Base-by-base conservation (phyloP, 2,329 filamentous ascomycete species). In the Curvularia sp. region DNA sequence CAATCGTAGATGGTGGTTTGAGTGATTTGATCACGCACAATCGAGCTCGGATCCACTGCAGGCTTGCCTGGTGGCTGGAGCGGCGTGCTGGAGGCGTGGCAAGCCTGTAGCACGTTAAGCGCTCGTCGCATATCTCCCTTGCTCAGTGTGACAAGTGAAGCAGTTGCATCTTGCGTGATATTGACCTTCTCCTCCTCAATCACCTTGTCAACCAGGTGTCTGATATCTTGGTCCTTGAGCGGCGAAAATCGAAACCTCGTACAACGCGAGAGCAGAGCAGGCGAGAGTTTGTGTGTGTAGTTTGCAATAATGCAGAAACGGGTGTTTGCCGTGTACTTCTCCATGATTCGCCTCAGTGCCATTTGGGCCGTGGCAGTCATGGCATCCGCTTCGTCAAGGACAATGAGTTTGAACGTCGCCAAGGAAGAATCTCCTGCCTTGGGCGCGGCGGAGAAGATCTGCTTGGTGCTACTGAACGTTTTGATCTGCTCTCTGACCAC, bases 331-430 rank as follows among this genome's bases (percentile, higher is more conserved):
- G 95, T 99, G 81, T 99, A 99, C 80, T 97, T 97, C 76, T 99
- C 95, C 95, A 99, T 99, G 74, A 99, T 98, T 47, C 95, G 84
- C 61, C 95, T 87, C 54, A 99, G 82, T 0, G 95, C 95, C 94
- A 99, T 99, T 79, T 99, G 95, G 5, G 95, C 95, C 0, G 94
- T 96, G 53, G 92, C 90, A n/a, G 95, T 99, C 95, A 99, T 99
- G 53, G 95, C 95, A 77, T 99, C 95, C n/a, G 95, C 95, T 81
- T 99, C 95, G 77, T 99, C 95, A 4, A 99, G 86, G 54, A 99
- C 92, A 74, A 99, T 98, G 67, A 99, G 87, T 81, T 99, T 99
- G 83, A 90, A 99, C 3, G 86, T 86, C 0, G 91, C 92, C 25
- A 94, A 79, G 30, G 78, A 76, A 12, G 78, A 80, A 12, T 84